phyloP scores from a whole-genome alignment of 805 yeast species.

The Wickerhamomyces bovis region DNA sequence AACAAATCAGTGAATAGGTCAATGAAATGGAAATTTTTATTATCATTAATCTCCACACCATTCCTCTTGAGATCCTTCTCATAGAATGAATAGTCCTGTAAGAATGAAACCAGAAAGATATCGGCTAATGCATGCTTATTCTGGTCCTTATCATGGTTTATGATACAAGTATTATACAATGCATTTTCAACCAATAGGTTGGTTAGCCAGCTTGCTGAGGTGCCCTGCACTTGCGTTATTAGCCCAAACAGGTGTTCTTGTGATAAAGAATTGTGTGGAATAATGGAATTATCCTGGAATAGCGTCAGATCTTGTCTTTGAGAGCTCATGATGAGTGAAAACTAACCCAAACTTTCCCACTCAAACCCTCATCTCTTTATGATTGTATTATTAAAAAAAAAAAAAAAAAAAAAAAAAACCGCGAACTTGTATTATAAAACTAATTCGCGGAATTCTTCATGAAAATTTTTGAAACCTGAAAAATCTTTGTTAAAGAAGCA shows the following conservation, averaged over 20 bases:
- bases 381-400: too few species aligned
- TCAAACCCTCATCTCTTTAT: too few species aligned
- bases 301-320: slow-evolving; percentile 57
- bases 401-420: too few species aligned
- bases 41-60: slow-evolving; percentile 31
- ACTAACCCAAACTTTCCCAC: too few species aligned
- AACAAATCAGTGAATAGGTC: slow-evolving; percentile 46
- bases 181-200: slow-evolving; percentile 48
- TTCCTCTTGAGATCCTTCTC: slow-evolving; percentile 31
- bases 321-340: too few species aligned
- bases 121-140: slow-evolving; percentile 12
- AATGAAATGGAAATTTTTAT: slow-evolving; percentile 30
- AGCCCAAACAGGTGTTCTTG: slow-evolving; percentile 24
- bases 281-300: slow-evolving; percentile 44
- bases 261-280: slow-evolving; percentile 21
- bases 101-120: slow-evolving; percentile 31
- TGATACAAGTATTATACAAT: slow-evolving; percentile 20
- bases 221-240: slow-evolving; percentile 41
- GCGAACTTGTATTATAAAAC: not conserved
- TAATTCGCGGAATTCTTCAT: too few species aligned
- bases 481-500: too few species aligned
- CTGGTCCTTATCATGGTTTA: slow-evolving; percentile 15
- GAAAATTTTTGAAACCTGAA: too few species aligned
- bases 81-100: slow-evolving; percentile 27
- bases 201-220: slow-evolving; percentile 60